Evolutionary conservation across 2,329 filamentous ascomycete genomes (phyloP), one percentile per base, ranked within the genome.

Genomic region (Colletotrichum costaricense): DNA sequence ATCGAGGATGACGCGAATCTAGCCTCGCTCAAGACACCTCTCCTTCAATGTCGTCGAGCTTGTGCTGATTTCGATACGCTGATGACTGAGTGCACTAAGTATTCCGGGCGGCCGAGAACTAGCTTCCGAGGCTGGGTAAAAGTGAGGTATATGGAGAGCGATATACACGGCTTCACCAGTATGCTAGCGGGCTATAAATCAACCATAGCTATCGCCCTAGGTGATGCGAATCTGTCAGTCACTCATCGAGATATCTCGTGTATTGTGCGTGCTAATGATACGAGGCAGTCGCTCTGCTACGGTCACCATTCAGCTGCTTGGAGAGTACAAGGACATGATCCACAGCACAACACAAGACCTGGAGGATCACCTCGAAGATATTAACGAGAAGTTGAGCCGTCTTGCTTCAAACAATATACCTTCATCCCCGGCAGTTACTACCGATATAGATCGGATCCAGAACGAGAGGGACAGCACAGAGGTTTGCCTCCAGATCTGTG

Each of bases 151-250:
- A 72, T 64, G 55, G 42, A 72, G 38, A 60, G 63, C 46, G 64
- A 72, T 22, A 64, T 72, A 22, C 2, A 24, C 5, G 59, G 64
- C n/a, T 68, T 72, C 30, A 59, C 49, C 2, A 55, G 30, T 7
- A 72, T 72, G 64, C 38, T 72, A 4, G 59, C 54, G 7, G 69
- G 64, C 22, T 68, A 72, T 60, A 72, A 72, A 33, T 68, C 64
- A 5, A 72, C 56, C 1, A 49, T 66, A 19, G n/a, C 54, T 22
- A 57, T 57, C 16, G 63, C 54, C 1, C 22, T 72, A n/a, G 57
- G 56, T 26, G 33, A 62, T 63, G 49, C 63, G 35, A 72, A 67
- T 38, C 33, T 72, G 35, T 72, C 9, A 46, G 69, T 57, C 11
- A 2, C 22, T 28, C 5, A 1, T 28, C 33, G 3, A 7, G 6